Conservation (phyloP, 2,329 filamentous ascomycete species). For the Colletotrichum truncatum region DNA sequence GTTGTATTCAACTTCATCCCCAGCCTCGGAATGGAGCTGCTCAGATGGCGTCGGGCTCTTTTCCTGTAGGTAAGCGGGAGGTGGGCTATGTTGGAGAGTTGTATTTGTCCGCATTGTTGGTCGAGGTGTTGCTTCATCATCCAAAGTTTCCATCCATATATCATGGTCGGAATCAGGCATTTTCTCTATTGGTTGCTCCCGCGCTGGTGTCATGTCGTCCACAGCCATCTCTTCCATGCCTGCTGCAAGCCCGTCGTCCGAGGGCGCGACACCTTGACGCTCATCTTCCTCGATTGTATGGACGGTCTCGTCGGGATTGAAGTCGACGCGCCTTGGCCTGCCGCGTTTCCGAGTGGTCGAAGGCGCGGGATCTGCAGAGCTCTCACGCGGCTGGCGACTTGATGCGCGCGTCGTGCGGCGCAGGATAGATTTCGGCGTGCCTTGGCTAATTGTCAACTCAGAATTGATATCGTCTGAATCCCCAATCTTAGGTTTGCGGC, state of each 20-base stretch:
- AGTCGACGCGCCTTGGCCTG: conserved; percentile 22
- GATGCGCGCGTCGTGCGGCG: conserved; percentile 34
- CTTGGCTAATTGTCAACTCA: conserved; percentile 36
- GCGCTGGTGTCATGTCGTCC: conserved; percentile 38
- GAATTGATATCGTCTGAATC: conserved; percentile 39
- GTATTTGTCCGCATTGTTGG: conserved; percentile 28
- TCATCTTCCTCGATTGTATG: conserved; percentile 35
- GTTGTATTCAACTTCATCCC: conserved; percentile 15
- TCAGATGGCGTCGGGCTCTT: conserved; percentile 24
- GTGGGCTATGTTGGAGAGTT: background rate
- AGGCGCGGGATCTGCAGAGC: conserved; percentile 15
- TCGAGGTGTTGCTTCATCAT: conserved; percentile 47
- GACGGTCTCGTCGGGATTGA: conserved; percentile 25
- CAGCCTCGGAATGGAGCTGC: conserved; percentile 19
- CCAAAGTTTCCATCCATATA: conserved; percentile 55
- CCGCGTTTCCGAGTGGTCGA: conserved; percentile 16
- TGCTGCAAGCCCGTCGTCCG: conserved; percentile 26
- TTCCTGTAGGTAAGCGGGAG: background rate
- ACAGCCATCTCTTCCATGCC: conserved; percentile 41
- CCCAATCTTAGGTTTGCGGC: conserved; percentile 40
- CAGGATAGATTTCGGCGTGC: conserved; percentile 42
- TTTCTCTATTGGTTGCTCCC: background rate
- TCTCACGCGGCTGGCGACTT: conserved; percentile 7
- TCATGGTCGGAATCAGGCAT: conserved; percentile 48
- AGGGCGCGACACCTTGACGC: background rate